phyloP scores from a whole-genome alignment of 345 rosid genomes.

The Microthlaspi erraticum region DNA sequence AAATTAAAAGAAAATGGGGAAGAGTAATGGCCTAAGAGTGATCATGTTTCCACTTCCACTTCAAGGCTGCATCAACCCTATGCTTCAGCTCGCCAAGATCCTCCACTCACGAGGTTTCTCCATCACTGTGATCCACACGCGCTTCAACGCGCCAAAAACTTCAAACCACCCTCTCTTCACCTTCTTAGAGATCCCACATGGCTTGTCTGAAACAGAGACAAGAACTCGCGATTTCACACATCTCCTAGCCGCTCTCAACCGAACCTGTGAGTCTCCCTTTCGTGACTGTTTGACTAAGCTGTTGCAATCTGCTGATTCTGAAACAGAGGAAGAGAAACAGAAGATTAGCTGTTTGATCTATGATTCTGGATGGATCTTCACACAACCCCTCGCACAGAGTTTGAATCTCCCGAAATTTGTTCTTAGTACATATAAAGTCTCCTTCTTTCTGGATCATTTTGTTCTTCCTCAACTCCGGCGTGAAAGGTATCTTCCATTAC shows the following conservation, averaged over 20 bases:
- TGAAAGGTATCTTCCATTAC: constrained; percentile 19
- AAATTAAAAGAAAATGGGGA: constrained; percentile 22
- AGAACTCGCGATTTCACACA: constrained; percentile 24
- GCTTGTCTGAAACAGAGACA: constrained; percentile 43
- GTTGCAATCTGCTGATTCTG: constrained; percentile 5
- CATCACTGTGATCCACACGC: constrained; percentile 58
- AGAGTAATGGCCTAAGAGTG: constrained; percentile 35
- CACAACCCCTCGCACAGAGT: constrained; percentile 17
- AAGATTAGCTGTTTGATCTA: constrained; percentile 39
- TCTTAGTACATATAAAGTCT: constrained; percentile 18
- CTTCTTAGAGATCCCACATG: constrained; percentile 37
- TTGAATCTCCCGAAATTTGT: constrained; percentile 36
- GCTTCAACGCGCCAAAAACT: constrained; percentile 44
- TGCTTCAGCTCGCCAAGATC: constrained; percentile 69
- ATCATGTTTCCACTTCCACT: constrained; percentile 62
- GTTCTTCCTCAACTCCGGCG: constrained; percentile 33
- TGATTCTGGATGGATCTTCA: constrained; percentile 40
- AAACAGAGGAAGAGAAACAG: constrained; percentile 21
- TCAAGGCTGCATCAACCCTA: constrained; percentile 68
- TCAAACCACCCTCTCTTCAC: constrained; percentile 41
- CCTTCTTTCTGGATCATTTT: constrained; percentile 31
- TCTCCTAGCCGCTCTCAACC: constrained; percentile 24
- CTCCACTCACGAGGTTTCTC: constrained; percentile 52
- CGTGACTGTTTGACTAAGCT: constrained; percentile 39
- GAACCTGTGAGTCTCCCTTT: constrained; percentile 21